Base-by-base conservation (phyloP, 2,329 filamentous ascomycete species). In the Aureobasidium vineae region DNA sequence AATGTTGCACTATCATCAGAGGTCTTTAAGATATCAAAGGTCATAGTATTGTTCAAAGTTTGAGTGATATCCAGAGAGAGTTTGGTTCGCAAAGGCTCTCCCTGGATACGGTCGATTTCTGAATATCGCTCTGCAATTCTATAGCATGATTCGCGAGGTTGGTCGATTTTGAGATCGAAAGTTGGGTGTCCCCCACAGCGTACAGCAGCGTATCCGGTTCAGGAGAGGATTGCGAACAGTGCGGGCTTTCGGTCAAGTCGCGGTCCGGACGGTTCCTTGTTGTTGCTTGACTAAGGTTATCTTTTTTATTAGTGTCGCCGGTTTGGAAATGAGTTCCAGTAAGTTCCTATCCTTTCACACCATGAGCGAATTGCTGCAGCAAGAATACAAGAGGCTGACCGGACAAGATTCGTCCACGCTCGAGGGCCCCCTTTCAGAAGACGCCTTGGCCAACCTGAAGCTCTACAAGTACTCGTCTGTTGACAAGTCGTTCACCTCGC, bases 391-490 rank as follows among this genome's bases (percentile, higher is more conserved):
- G 36, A 53, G 61, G 23, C 61, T 64, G 61, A 64, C 61, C 19
- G 61, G 61, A 45, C 36, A 45, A 64, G 61, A 64, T 54, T 54
- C 47, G 61, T 53, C 61, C 3, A 54, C 61, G 3, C 61, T 64
- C 78, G 64, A 66, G 36, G 64, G 64, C 2, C 64, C 64, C n/a
- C 54, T 98, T 72, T 96, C 93, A 33, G 92, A 97, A 73, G 92
- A 98, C 74, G 92, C 92, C 65, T 86, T 99, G 72, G 84, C 90
- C 68, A 93, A 97, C 77, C 88, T 99, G 73, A 95, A 92, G 79
- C 88, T 89, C 68, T 99, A 99, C 87, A 96, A 97, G 77, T 99
- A 99, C 80, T 96, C 92, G 72, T 91, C 90, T 74, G 92, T 99
- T 78, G 95, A 99, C 83, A 94, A 97, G 80, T 97, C 93, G 60